phyloP scores from a whole-genome alignment of 192 early-diverging fungal genomes.

The Gryganskiella cystojenkinii region DNA sequence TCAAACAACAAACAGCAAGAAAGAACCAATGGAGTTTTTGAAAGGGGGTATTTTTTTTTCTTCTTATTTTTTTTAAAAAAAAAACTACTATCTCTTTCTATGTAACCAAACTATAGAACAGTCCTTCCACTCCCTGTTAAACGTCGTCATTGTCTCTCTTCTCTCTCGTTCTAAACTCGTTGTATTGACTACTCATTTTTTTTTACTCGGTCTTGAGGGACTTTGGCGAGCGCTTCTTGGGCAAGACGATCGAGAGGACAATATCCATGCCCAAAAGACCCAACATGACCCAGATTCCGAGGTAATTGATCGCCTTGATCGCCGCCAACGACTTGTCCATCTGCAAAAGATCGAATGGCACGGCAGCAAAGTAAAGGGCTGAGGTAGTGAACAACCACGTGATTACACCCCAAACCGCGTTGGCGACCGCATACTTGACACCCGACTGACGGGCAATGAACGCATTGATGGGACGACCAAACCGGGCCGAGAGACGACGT shows the following conservation, averaged over 20 bases:
- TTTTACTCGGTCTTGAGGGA: constrained; percentile 47
- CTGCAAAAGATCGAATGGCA: constrained; percentile 62
- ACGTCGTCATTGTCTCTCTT: neutral
- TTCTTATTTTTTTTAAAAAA: too few relatives aligned
- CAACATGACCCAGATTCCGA: constrained; percentile 41
- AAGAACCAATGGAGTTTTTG: too few relatives aligned
- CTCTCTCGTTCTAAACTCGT: neutral
- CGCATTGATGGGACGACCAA: constrained; percentile 43
- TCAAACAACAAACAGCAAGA: too few relatives aligned
- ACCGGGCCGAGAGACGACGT: constrained; percentile 36
- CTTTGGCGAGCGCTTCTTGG: constrained; percentile 51
- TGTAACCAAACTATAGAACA: too few relatives aligned
- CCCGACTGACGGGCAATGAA: constrained; percentile 42
- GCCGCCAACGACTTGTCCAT: constrained; percentile 39
- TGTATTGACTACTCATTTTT: neutral
- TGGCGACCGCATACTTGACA: constrained; percentile 3
- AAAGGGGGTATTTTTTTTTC: too few relatives aligned
- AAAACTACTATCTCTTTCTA: too few relatives aligned
- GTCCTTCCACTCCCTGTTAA: neutral
- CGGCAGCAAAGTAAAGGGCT: constrained; percentile 58
- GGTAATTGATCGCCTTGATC: constrained; percentile 20
- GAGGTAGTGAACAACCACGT: constrained; percentile 59
- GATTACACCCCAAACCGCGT: constrained; percentile 33
- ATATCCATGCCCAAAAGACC: constrained; percentile 27
- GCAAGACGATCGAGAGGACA: constrained; percentile 29